phyloP scores from a whole-genome alignment of 1,284 basidiomycete species.

The Cryptococcus hybrid region DNA sequence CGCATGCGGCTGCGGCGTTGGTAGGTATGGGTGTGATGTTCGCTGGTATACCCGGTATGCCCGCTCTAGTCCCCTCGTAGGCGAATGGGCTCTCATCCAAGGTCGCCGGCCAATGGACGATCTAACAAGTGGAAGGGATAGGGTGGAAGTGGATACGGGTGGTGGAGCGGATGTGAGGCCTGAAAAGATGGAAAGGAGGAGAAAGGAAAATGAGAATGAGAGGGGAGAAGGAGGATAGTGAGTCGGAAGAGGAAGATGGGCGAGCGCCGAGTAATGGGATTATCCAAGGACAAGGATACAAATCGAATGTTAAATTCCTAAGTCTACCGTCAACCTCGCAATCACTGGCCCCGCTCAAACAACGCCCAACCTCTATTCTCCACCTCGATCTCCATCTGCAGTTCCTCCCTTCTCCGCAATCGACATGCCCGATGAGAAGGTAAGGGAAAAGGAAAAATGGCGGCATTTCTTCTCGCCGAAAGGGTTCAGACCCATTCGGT shows the following conservation, averaged over 20 bases:
- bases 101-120: slow-evolving; percentile 56
- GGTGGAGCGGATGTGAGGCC: slow-evolving; percentile 45
- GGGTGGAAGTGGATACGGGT: slow-evolving; percentile 41
- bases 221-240: slow-evolving; percentile 53
- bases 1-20: slow-evolving; percentile 68
- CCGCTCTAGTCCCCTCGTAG: slow-evolving; percentile 69
- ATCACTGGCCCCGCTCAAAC: slow-evolving; percentile 12
- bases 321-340: not conserved
- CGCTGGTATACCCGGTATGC: slow-evolving; percentile 75
- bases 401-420: too few species aligned
- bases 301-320: not conserved
- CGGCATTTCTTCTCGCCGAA: slow-evolving; percentile 9
- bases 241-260: slow-evolving; percentile 51
- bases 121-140: slow-evolving; percentile 29
- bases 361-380: slow-evolving; percentile 13
- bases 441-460: too few species aligned
- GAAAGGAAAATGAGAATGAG: slow-evolving; percentile 10
- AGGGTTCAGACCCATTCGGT: slow-evolving; percentile 21
- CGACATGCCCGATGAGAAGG: too few species aligned
- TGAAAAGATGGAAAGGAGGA: slow-evolving; percentile 6
- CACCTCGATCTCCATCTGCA: slow-evolving; percentile 11
- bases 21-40: slow-evolving; percentile 83
- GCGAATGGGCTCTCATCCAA: slow-evolving; percentile 86
- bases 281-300: too few species aligned
- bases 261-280: not conserved